Evolutionary conservation across 2,329 filamentous ascomycete species (phyloP).

Genomic region (Colletotrichum liriopes): DNA sequence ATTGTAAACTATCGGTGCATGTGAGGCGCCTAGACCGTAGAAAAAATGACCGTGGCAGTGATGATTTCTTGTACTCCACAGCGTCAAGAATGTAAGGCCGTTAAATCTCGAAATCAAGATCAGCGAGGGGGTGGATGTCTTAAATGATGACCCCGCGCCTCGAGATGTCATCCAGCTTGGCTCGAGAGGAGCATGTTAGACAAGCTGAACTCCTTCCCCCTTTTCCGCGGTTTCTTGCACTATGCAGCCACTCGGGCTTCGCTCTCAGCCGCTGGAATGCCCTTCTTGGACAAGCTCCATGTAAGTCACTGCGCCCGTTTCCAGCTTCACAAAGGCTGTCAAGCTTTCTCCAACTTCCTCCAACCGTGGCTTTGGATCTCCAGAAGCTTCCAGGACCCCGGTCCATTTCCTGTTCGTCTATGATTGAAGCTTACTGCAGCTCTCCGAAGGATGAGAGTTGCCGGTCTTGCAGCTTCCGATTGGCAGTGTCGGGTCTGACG

Average conservation of each 20-base stretch:
- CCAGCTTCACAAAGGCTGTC: not conserved
- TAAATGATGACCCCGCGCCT: slow-evolving; percentile 1
- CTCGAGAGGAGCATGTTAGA: not conserved
- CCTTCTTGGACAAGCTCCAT: not conserved
- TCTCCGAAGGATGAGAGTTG: not conserved
- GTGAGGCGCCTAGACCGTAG: not conserved
- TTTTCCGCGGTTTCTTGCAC: not conserved
- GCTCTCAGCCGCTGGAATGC: not conserved
- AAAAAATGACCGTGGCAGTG: not conserved
- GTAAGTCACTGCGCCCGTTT: not conserved
- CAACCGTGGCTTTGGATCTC: not conserved
- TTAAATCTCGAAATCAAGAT: too few relatives aligned
- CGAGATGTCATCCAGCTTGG: not conserved
- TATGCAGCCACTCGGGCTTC: slow-evolving; percentile 1
- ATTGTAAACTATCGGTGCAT: not conserved
- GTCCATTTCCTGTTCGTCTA: not conserved
- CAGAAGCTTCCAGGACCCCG: not conserved
- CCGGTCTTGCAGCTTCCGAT: not conserved
- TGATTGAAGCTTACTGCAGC: not conserved
- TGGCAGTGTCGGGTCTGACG: not conserved
- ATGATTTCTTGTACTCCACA: not conserved
- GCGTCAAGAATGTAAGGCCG: not conserved
- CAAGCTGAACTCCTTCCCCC: not conserved
- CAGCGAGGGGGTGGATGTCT: not conserved
- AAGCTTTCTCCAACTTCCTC: not conserved